phyloP scores from a whole-genome alignment of 2,329 filamentous ascomycete species.

The Hymenoscyphus salicellus region DNA sequence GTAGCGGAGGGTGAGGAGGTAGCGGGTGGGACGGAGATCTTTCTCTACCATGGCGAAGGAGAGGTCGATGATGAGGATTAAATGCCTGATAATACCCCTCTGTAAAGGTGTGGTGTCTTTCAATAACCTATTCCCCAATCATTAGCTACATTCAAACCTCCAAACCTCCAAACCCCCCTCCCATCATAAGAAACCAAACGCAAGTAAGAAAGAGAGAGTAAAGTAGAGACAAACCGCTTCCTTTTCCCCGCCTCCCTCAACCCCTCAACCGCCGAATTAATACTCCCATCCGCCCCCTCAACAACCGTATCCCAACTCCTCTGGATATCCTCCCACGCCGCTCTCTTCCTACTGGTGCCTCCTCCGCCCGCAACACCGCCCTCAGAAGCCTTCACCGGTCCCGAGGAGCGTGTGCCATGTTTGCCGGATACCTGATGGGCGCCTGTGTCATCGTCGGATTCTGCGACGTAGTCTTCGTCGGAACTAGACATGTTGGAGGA shows the following conservation, averaged over 20 bases:
- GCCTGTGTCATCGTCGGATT: slow-evolving; percentile 63
- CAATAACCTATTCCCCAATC: slow-evolving; percentile 58
- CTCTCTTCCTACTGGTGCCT: slow-evolving; percentile 41
- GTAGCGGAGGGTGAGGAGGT: slow-evolving; percentile 77
- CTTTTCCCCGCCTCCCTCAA: slow-evolving; percentile 80
- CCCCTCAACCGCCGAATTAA: slow-evolving; percentile 68
- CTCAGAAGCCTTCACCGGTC: slow-evolving; percentile 28
- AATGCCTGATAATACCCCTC: slow-evolving; percentile 93
- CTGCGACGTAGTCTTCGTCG: slow-evolving; percentile 66
- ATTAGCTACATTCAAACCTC: background rate
- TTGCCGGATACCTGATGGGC: slow-evolving; percentile 23
- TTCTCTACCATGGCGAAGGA: slow-evolving; percentile 94
- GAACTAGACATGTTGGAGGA: slow-evolving; percentile 62
- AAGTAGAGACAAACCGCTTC: slow-evolving; percentile 50
- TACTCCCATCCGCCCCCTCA: slow-evolving; percentile 74
- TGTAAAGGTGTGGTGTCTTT: slow-evolving; percentile 95
- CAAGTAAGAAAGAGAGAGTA: background rate
- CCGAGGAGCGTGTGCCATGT: slow-evolving; percentile 35
- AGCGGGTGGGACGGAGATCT: slow-evolving; percentile 84
- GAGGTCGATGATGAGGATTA: slow-evolving; percentile 87
- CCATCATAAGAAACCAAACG: slow-evolving; percentile 5
- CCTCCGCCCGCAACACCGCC: slow-evolving; percentile 31
- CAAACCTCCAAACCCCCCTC: background rate
- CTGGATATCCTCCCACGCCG: slow-evolving; percentile 65
- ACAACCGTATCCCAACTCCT: slow-evolving; percentile 71